phyloP scores from a whole-genome alignment of 164 flowering plant genomes.

The Litsea cubeba region DNA sequence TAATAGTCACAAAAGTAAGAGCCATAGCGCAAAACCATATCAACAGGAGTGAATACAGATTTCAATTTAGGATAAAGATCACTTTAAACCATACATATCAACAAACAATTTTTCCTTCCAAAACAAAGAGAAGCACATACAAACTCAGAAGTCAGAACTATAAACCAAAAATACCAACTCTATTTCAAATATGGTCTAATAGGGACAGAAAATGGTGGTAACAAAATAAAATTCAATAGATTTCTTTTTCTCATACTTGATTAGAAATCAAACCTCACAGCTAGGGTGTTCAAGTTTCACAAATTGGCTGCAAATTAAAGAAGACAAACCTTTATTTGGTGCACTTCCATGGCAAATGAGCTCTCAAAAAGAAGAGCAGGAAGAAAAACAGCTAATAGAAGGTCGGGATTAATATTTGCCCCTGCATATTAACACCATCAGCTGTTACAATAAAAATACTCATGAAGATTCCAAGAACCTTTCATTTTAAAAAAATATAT shows the following conservation, averaged over 20 bases:
- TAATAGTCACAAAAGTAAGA: too few relatives aligned
- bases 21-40: too few relatives aligned
- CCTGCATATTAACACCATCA: conserved; percentile 42
- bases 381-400: conserved; percentile 86
- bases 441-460: background rate
- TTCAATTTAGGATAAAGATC: too few relatives aligned
- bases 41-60: too few relatives aligned
- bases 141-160: background rate
- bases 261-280: background rate
- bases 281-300: background rate
- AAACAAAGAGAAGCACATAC: too few relatives aligned
- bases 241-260: background rate
- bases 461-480: background rate
- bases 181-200: background rate
- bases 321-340: conserved; percentile 83
- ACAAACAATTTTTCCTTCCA: too few relatives aligned
- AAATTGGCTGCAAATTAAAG: background rate
- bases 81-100: too few relatives aligned
- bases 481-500: background rate
- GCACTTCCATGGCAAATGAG: conserved; percentile 93
- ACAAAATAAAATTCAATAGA: too few relatives aligned
- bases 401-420: conserved; percentile 82
- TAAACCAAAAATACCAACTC: background rate
- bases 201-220: background rate
- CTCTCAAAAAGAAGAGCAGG: conserved; percentile 98